Evolutionary conservation across 192 early-diverging fungal species (phyloP).

Genomic region (Mortierella alpina): DNA sequence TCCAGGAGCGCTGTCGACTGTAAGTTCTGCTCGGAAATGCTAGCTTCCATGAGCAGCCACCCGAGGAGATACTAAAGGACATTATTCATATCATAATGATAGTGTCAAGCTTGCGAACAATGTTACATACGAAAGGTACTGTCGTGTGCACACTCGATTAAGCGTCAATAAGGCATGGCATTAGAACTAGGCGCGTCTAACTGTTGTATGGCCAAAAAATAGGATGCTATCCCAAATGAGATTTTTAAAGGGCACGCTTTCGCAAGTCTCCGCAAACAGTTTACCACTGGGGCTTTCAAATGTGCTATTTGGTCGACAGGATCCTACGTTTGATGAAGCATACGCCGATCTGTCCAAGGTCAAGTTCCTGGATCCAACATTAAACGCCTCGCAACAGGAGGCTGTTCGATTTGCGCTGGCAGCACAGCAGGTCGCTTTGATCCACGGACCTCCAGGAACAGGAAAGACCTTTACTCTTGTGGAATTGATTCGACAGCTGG

Average conservation of each 20-base stretch:
- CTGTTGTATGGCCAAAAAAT: conserved; percentile 8
- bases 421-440: conserved; percentile 74
- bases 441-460: conserved; percentile 91
- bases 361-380: conserved; percentile 64
- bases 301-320: conserved; percentile 60
- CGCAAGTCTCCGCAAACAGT: conserved; percentile 34
- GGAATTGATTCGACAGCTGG: conserved; percentile 85
- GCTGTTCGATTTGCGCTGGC: conserved; percentile 73
- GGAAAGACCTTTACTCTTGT: conserved; percentile 92
- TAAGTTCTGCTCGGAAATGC: conserved; percentile 56
- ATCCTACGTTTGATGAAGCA: conserved; percentile 37
- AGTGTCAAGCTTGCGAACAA: conserved; percentile 61
- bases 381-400: conserved; percentile 79
- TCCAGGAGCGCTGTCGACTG: conserved; percentile 72
- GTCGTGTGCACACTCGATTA: not conserved
- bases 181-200: not conserved
- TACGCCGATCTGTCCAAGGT: conserved; percentile 37
- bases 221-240: conserved; percentile 51
- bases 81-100: not conserved
- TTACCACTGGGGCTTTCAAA: conserved; percentile 32
- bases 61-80: not conserved
- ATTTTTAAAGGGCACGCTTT: conserved; percentile 57
- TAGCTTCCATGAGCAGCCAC: not conserved
- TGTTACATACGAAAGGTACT: conserved; percentile 62
- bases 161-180: not conserved